Conservation (phyloP, 805 yeast genomes). For the Candida suzukii region DNA sequence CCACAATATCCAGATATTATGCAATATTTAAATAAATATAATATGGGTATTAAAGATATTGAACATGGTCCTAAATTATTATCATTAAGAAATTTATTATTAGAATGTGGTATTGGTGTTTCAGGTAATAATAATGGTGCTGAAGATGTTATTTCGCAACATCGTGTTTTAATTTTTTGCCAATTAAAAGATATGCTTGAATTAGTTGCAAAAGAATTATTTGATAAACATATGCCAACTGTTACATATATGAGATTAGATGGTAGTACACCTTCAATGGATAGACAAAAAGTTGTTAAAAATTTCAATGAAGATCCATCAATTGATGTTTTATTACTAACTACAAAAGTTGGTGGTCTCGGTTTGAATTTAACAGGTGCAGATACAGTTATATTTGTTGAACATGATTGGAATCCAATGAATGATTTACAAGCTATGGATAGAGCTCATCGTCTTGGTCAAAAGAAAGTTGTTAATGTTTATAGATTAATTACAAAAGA, state of each 20-base stretch:
- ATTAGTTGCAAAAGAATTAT: slow-evolving; percentile 85
- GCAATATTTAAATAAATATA: slow-evolving; percentile 48
- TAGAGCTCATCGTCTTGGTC: slow-evolving; percentile 96
- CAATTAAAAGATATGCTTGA: slow-evolving; percentile 97
- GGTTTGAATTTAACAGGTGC: slow-evolving; percentile 98
- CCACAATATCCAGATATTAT: slow-evolving; percentile 74
- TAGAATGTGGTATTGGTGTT: slow-evolving; percentile 88
- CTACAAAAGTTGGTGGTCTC: slow-evolving; percentile 98
- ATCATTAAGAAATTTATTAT: slow-evolving; percentile 71
- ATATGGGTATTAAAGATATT: slow-evolving; percentile 59
- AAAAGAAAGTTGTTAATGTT: slow-evolving; percentile 95
- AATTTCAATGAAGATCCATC: slow-evolving; percentile 96
- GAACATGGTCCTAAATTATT: slow-evolving; percentile 85
- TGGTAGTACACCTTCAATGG: slow-evolving; percentile 89
- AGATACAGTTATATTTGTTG: slow-evolving; percentile 96
- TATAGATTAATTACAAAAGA: slow-evolving; percentile 88
- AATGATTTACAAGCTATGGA: slow-evolving; percentile 99
- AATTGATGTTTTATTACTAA: slow-evolving; percentile 82
- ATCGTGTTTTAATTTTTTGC: slow-evolving; percentile 90
- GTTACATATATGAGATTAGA: slow-evolving; percentile 93
- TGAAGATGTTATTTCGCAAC: slow-evolving; percentile 75
- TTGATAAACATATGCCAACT: slow-evolving; percentile 77
- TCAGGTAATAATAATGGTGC: slow-evolving; percentile 27
- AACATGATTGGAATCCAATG: slow-evolving; percentile 99
- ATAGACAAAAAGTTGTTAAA: slow-evolving; percentile 83